phyloP scores from a whole-genome alignment of 108 stramenopile genomes.

The Epipyxis sp. region DNA sequence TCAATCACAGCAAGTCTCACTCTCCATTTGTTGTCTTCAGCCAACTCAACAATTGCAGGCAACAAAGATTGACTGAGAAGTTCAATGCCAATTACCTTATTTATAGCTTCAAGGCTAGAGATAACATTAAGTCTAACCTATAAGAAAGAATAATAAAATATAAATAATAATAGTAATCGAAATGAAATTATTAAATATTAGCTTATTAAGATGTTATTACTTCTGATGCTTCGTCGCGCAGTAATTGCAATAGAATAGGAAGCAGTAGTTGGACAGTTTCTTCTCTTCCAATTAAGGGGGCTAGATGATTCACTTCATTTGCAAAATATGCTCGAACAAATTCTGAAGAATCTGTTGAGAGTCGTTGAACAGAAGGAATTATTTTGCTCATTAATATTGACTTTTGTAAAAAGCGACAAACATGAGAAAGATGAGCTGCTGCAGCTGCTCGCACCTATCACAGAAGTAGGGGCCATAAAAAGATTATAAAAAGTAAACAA shows the following conservation, averaged over 20 bases:
- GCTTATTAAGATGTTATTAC: slow-evolving; percentile 56
- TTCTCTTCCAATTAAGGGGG: slow-evolving; percentile 78
- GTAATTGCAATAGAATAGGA: slow-evolving; percentile 84
- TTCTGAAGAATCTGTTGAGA: slow-evolving; percentile 48
- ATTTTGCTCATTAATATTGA: slow-evolving; percentile 30
- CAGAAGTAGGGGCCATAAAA: too few relatives aligned
- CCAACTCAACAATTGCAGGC: slow-evolving; percentile 91
- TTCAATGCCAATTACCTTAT: slow-evolving; percentile 89
- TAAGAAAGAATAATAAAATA: slow-evolving; percentile 5
- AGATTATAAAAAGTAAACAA: too few relatives aligned
- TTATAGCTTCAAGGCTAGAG: slow-evolving; percentile 77
- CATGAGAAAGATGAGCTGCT: neutral
- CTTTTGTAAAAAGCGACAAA: slow-evolving; percentile 24
- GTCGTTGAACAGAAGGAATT: slow-evolving; percentile 45
- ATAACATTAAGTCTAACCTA: slow-evolving; percentile 96
- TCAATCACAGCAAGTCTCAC: slow-evolving; percentile 91
- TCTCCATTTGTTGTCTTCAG: slow-evolving; percentile 60
- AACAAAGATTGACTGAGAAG: slow-evolving; percentile 82
- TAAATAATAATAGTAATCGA: neutral
- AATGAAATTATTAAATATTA: neutral
- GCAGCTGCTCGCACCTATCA: too few relatives aligned
- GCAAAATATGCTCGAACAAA: slow-evolving; percentile 78
- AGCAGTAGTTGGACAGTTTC: slow-evolving; percentile 78
- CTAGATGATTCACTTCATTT: slow-evolving; percentile 83
- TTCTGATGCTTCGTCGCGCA: slow-evolving; percentile 84